A percentile compares a stretch with the other conserved stretches of the same genome.
phyloP scores from a whole-genome alignment of 352 stramenopile species.

The Pythium aquatile region DNA sequence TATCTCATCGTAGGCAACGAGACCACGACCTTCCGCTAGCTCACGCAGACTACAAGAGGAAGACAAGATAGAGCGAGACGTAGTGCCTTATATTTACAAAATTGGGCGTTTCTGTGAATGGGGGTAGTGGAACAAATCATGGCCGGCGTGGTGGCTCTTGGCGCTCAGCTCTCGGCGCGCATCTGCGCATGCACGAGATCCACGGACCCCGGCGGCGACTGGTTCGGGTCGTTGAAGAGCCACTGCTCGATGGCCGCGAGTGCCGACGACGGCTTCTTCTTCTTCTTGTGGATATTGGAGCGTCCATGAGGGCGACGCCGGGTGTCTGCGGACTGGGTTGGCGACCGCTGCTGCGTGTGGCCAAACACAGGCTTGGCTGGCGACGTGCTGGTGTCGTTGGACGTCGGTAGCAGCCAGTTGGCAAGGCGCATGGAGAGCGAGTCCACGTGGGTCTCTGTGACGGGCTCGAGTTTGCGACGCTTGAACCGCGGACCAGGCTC shows the following conservation, averaged over 20 bases:
- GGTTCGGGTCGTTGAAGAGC: conserved; percentile 36
- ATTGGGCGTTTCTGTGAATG: background rate
- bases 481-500: conserved; percentile 27
- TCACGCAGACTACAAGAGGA: background rate
- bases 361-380: conserved; percentile 9
- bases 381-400: conserved; percentile 5
- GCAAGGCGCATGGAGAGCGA: conserved; percentile 51
- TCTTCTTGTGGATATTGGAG: conserved; percentile 25
- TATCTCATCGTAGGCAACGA: conserved; percentile 5
- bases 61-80: background rate
- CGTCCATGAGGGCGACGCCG: conserved; percentile 27
- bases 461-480: conserved; percentile 38
- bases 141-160: background rate
- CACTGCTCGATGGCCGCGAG: conserved; percentile 53
- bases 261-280: conserved; percentile 32
- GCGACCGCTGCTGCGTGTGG: conserved; percentile 25
- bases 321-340: conserved; percentile 24
- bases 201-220: conserved; percentile 7
- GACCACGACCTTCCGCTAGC: background rate
- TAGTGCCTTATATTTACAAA: conserved; percentile 1
- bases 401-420: conserved; percentile 49
- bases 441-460: conserved; percentile 34
- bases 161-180: conserved; percentile 9
- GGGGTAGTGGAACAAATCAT: background rate
- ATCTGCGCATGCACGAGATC: conserved; percentile 23